Evolutionary conservation across 441 rosid species (phyloP).

Genomic region (Capsella rubella): DNA sequence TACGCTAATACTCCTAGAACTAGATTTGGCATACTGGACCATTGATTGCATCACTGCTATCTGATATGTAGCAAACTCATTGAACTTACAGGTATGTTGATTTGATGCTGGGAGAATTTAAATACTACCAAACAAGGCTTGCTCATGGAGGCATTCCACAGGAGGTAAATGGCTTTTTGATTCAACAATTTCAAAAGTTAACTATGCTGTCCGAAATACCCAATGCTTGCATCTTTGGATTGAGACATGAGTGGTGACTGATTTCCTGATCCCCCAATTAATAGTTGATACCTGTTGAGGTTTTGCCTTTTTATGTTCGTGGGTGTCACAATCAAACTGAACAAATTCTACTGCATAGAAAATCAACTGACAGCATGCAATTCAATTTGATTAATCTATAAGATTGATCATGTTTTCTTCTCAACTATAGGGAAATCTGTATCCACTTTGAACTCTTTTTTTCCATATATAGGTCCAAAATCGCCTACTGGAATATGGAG

Average conservation of each 20-base stretch:
- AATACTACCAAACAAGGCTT: slow-evolving; percentile 94
- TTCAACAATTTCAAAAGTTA: slow-evolving; percentile 4
- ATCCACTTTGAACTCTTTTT: not conserved
- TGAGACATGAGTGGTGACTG: slow-evolving; percentile 4
- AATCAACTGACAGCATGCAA: not conserved
- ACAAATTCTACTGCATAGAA: slow-evolving; percentile 1
- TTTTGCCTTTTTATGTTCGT: not conserved
- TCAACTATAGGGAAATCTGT: slow-evolving; percentile 15
- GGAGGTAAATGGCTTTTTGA: slow-evolving; percentile 67
- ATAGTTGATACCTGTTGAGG: not conserved
- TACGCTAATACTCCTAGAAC: slow-evolving; percentile 5
- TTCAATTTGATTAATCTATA: slow-evolving; percentile 19
- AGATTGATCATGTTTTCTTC: slow-evolving; percentile 4
- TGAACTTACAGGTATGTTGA: slow-evolving; percentile 83
- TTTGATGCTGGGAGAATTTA: slow-evolving; percentile 92
- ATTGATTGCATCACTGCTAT: slow-evolving; percentile 12
- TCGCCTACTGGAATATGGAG: slow-evolving; percentile 78
- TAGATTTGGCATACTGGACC: slow-evolving; percentile 21
- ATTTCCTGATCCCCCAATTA: not conserved
- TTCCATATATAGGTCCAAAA: slow-evolving; percentile 70
- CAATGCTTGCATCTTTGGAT: slow-evolving; percentile 10
- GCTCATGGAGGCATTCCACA: slow-evolving; percentile 87
- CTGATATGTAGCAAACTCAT: slow-evolving; percentile 11
- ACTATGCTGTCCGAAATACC: not conserved
- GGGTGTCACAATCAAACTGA: not conserved